phyloP scores from a whole-genome alignment of 192 early-diverging fungal genomes.

The Bifiguratus adelaidae region DNA sequence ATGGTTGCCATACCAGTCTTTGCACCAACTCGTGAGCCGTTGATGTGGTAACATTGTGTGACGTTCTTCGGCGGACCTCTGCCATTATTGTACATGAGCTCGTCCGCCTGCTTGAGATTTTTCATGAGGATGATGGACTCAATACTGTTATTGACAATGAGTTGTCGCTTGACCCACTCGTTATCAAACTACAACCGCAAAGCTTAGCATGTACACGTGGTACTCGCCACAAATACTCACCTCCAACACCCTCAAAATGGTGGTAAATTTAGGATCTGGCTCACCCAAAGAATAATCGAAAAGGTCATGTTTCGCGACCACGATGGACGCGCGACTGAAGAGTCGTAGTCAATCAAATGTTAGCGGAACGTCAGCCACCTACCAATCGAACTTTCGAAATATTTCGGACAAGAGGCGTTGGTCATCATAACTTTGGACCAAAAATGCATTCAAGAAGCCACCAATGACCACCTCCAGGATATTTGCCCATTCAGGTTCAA shows the following conservation, averaged over 20 bases:
- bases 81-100: slow-evolving; percentile 35
- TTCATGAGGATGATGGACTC: slow-evolving; percentile 62
- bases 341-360: not conserved
- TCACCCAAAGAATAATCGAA: slow-evolving; percentile 64
- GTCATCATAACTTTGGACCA: slow-evolving; percentile 59
- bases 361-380: too few relatives aligned
- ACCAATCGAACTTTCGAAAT: slow-evolving; percentile 34
- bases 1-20: slow-evolving; percentile 16
- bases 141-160: slow-evolving; percentile 56
- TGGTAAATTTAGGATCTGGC: slow-evolving; percentile 42
- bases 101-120: slow-evolving; percentile 38
- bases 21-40: slow-evolving; percentile 51
- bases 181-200: slow-evolving; percentile 30
- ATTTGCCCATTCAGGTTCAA: slow-evolving; percentile 38
- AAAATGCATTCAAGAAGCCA: slow-evolving; percentile 48
- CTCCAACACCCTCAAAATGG: slow-evolving; percentile 47
- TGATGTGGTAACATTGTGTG: slow-evolving; percentile 39
- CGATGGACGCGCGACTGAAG: slow-evolving; percentile 28
- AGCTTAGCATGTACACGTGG: not conserved
- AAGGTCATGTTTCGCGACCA: slow-evolving; percentile 47
- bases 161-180: slow-evolving; percentile 62
- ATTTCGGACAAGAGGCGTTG: slow-evolving; percentile 37
- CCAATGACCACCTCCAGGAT: slow-evolving; percentile 57
- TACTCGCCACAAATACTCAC: slow-evolving; percentile 3
- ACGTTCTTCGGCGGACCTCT: slow-evolving; percentile 55